A percentile compares a stretch with the other conserved stretches of the same genome.
Conservation (phyloP, 2,329 filamentous ascomycete species). For the Graphilbum fragrans region DNA sequence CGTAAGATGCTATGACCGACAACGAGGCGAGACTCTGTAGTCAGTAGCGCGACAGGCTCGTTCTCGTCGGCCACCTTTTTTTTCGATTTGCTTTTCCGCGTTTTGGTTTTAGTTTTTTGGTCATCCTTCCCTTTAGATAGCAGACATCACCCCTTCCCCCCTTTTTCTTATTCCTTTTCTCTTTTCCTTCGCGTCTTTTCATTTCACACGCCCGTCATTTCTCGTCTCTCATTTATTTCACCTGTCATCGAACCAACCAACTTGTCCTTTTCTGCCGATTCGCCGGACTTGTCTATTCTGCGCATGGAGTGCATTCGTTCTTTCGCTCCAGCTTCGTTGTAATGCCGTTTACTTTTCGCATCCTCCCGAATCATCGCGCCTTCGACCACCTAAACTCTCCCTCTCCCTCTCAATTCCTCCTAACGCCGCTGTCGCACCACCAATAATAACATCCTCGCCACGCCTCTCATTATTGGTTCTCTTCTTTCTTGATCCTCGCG, state of each 20-base stretch:
- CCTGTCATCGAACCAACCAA: not conserved
- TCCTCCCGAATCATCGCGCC: not conserved
- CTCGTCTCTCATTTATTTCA: not conserved
- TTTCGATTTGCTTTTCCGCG: not conserved
- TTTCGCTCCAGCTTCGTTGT: not conserved
- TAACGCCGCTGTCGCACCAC: too few species aligned
- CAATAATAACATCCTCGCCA: not conserved
- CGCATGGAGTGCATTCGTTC: not conserved
- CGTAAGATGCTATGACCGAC: not conserved
- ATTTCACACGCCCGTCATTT: not conserved
- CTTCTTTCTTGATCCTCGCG: not conserved
- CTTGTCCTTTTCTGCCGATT: not conserved
- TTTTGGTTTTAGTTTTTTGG: not conserved
- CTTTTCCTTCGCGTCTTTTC: not conserved
- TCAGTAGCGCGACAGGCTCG: not conserved
- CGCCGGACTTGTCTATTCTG: not conserved
- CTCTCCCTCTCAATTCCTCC: not conserved
- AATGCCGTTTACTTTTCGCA: not conserved
- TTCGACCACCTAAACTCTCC: not conserved
- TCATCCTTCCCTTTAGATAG: not conserved
- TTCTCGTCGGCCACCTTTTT: not conserved
- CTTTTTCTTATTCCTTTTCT: not conserved
- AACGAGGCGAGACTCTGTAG: not conserved
- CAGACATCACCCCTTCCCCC: not conserved
- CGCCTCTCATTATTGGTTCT: not conserved